These are phyloP conservation scores for Pholiota molesta DNA, from an alignment of 768 basidiomycete species.

Conservation along the genomic window DNA sequence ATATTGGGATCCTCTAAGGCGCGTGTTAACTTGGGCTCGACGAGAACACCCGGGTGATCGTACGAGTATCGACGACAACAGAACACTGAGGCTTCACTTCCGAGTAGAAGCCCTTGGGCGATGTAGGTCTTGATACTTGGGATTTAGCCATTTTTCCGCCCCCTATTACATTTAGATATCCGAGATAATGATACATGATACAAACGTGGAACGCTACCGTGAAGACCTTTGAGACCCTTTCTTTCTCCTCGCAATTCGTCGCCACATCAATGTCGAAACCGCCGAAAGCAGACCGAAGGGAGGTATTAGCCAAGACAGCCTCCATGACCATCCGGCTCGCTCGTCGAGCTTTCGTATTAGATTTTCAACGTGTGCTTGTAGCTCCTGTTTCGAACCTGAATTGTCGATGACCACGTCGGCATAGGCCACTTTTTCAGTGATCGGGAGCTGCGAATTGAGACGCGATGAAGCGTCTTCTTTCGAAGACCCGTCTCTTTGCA, in stretches of 20 bases:
- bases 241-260: conserved; percentile 14
- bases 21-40: no score
- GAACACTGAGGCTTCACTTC: no score
- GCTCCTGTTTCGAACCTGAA: conserved; percentile 71
- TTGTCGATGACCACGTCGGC: conserved; percentile 91
- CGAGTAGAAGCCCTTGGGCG: no score
- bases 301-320: conserved; percentile 62
- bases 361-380: conserved; percentile 55
- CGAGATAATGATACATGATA: not conserved
- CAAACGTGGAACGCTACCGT: not conserved
- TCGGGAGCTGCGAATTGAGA: conserved; percentile 79
- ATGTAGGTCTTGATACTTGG: no score
- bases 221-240: not conserved
- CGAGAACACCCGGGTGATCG: no score
- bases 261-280: conserved; percentile 29
- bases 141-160: no score
- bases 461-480: conserved; percentile 72
- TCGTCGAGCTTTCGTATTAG: conserved; percentile 48
- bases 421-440: conserved; percentile 77
- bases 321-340: conserved; percentile 59
- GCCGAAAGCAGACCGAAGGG: conserved; percentile 55
- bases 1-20: no score
- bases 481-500: conserved; percentile 70
- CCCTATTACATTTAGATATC: not conserved
- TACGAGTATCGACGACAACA: no score